Evolutionary conservation across 2,329 filamentous ascomycete genomes (phyloP), one percentile per base, ranked within the genome.

Genomic region (Cladosporium sp.): DNA sequence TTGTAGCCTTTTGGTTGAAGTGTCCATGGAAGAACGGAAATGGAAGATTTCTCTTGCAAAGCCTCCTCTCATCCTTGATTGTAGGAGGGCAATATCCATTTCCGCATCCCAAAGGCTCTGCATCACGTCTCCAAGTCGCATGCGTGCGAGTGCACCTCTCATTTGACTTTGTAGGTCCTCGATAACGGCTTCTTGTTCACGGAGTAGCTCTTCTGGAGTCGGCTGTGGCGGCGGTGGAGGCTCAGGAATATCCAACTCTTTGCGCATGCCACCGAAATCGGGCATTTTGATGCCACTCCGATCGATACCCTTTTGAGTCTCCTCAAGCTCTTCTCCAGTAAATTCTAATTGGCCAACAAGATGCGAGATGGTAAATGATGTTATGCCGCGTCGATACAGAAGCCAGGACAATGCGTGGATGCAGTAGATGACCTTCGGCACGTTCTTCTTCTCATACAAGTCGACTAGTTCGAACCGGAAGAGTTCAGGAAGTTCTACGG

Each of bases 381-480:
- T 89, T 63, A 97, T 91, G 1, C 94, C 93, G 73, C 97, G 94
- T 51, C 94, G 88, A 74, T 90, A 97, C 11, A 99, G 81, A n/a
- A 99, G 82, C 92, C 93, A 99, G 72, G 93, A 97, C 17, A 99
- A 80, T 0, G 94, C 94, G 69, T 99, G 94, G 55, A 99, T 94
- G 72, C 94, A 99, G 77, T 99, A 96, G 62, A 99, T 99, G 71
- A 97, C 95, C 74, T 97, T 99, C 3, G 94, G 94, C 1, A 97
- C 95, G 69, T 99, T 99, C 77, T 99, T 99, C 80, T 97, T 99
- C 75, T 99, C 95, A 78, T 99, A 99, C 12, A 99, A 78, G 74
- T 99, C 94, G 64, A 97, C 96, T 47, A 97, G 81, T 73, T 99
- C 94, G 73, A 99, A 99, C 59, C 93, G 87, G 74, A 99, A 99